Conservation (phyloP, 345 rosid species). For the Murraya koenigii region DNA sequence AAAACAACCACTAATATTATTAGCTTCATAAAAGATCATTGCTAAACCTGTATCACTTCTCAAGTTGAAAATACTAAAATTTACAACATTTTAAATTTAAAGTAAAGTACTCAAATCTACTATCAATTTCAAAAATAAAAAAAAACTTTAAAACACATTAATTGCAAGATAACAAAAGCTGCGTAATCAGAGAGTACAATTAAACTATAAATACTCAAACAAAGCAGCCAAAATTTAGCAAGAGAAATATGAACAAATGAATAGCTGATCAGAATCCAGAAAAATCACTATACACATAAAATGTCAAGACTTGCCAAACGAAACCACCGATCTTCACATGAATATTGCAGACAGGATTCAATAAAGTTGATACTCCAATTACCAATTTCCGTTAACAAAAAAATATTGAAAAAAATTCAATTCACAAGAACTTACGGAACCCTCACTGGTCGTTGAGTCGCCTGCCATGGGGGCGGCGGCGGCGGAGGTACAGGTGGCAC, state of each 20-base stretch:
- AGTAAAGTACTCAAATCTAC: background rate
- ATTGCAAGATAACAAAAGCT: background rate
- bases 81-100: background rate
- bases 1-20: background rate
- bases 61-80: background rate
- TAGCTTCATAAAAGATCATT: background rate
- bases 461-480: slow-evolving; percentile 27
- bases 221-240: background rate
- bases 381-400: background rate
- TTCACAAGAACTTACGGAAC: slow-evolving; percentile 47
- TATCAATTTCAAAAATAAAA: slow-evolving; percentile 1
- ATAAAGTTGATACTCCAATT: background rate
- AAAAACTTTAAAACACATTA: background rate
- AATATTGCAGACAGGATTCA: background rate
- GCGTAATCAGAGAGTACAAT: background rate
- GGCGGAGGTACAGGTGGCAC: slow-evolving; percentile 23
- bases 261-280: background rate
- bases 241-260: background rate
- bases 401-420: slow-evolving; percentile 3
- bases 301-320: background rate
- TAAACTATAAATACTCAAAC: background rate
- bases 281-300: background rate
- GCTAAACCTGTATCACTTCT: background rate
- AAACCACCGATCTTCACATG: background rate
- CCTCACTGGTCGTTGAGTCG: no score